Percentiles rank a stretch among this genome's conserved stretches.
These are phyloP conservation scores for Andrographis paniculata DNA, from an alignment of 305 asterid genomes.

Conservation along the genomic window DNA sequence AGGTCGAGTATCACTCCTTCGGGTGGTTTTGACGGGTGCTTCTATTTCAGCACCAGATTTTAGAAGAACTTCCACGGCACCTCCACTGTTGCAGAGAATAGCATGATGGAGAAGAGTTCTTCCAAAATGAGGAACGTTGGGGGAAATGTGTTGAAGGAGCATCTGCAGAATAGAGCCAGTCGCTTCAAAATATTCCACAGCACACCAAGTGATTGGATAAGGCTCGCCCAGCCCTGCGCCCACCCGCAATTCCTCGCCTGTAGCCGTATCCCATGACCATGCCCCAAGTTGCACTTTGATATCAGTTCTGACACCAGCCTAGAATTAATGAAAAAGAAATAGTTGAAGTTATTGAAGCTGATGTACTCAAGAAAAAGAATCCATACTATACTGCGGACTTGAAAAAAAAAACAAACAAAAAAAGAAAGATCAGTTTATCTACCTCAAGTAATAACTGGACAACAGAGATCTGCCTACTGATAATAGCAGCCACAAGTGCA, in stretches of 20 bases:
- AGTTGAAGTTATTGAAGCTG: slow-evolving; percentile 6
- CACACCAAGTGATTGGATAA: slow-evolving; percentile 73
- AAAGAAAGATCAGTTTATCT: slow-evolving; percentile 4
- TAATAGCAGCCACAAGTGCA: slow-evolving; percentile 74
- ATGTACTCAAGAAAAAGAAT: slow-evolving; percentile 7
- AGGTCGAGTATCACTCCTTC: slow-evolving; percentile 38
- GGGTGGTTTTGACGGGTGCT: slow-evolving; percentile 44
- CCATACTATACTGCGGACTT: too few relatives aligned
- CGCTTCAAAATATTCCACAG: slow-evolving; percentile 74
- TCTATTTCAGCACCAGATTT: slow-evolving; percentile 44
- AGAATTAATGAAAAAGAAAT: slow-evolving; percentile 4
- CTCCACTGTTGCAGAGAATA: slow-evolving; percentile 47
- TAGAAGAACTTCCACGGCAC: slow-evolving; percentile 46
- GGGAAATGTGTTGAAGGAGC: slow-evolving; percentile 48
- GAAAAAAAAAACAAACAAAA: too few relatives aligned
- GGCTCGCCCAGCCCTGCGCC: slow-evolving; percentile 87
- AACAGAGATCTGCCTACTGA: slow-evolving; percentile 60
- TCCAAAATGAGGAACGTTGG: slow-evolving; percentile 35
- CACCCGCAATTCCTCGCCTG: slow-evolving; percentile 72
- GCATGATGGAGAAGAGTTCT: slow-evolving; percentile 81
- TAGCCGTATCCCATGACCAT: slow-evolving; percentile 78
- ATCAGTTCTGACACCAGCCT: slow-evolving; percentile 59
- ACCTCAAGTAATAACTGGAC: slow-evolving; percentile 65
- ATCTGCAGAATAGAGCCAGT: slow-evolving; percentile 54
- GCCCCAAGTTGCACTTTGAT: slow-evolving; percentile 61